phyloP scores from a whole-genome alignment of 805 yeast genomes.

The Teunomyces pallodes region DNA sequence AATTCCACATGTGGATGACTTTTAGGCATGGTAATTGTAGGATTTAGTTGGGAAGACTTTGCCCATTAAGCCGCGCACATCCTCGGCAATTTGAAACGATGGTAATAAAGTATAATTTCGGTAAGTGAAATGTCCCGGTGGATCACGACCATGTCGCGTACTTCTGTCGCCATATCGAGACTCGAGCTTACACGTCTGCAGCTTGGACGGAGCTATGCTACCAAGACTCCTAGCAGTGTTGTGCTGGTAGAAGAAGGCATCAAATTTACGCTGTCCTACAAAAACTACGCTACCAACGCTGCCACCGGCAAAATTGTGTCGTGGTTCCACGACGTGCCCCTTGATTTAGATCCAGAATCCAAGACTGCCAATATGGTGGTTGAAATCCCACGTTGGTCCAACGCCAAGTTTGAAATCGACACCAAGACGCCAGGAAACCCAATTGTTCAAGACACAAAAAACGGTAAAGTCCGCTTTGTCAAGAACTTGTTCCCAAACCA shows the following conservation, averaged over 20 bases:
- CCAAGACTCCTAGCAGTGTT: slow-evolving; percentile 1
- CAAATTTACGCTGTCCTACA: slow-evolving; percentile 35
- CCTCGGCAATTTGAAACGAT: background rate
- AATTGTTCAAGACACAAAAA: slow-evolving; percentile 74
- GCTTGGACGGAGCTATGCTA: slow-evolving; percentile 5
- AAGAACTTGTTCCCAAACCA: slow-evolving; percentile 78
- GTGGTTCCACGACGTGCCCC: slow-evolving; percentile 71
- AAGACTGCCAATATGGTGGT: slow-evolving; percentile 46
- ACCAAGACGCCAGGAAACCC: slow-evolving; percentile 64
- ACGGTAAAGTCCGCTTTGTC: slow-evolving; percentile 72
- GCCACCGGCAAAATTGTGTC: slow-evolving; percentile 51
- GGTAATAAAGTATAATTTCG: background rate
- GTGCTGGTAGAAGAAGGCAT: slow-evolving; percentile 22
- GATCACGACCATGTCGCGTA: background rate
- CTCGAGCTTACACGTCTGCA: slow-evolving; percentile 12
- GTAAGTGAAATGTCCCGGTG: background rate
- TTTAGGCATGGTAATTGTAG: too few relatives aligned
- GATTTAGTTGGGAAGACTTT: too few relatives aligned
- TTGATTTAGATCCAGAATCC: slow-evolving; percentile 41
- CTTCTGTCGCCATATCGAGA: slow-evolving; percentile 9
- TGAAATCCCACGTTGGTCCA: slow-evolving; percentile 64
- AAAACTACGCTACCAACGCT: slow-evolving; percentile 42
- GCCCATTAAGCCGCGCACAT: background rate
- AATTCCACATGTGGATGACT: too few relatives aligned
- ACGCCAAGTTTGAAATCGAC: slow-evolving; percentile 79